Conservation (phyloP, 345 rosid genomes). For the Bruguiera parviflora region DNA sequence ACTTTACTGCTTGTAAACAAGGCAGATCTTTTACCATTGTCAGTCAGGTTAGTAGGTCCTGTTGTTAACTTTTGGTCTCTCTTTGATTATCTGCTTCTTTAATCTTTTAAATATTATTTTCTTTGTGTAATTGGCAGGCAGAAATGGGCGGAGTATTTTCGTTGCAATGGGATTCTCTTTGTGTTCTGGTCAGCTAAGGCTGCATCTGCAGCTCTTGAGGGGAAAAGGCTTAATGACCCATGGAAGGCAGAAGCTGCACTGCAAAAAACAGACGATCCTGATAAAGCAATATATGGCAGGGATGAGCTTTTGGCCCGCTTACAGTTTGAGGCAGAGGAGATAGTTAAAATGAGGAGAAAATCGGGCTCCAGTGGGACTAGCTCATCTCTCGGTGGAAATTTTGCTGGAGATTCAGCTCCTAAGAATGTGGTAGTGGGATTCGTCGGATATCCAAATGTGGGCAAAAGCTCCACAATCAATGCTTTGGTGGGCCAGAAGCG, state of each 20-base stretch:
- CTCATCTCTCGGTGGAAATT: slow-evolving; percentile 24
- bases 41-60: slow-evolving; percentile 49
- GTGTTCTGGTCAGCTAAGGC: slow-evolving; percentile 97
- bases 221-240: slow-evolving; percentile 44
- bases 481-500: slow-evolving; percentile 91
- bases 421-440: slow-evolving; percentile 72
- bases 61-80: neutral
- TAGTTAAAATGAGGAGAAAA: slow-evolving; percentile 50
- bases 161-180: slow-evolving; percentile 48
- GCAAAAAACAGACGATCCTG: slow-evolving; percentile 42
- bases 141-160: slow-evolving; percentile 79
- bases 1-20: slow-evolving; percentile 91
- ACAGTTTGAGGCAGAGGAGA: slow-evolving; percentile 71
- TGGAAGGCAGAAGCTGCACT: slow-evolving; percentile 31
- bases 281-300: slow-evolving; percentile 63
- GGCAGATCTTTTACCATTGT: slow-evolving; percentile 81
- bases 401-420: slow-evolving; percentile 18
- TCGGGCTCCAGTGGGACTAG: slow-evolving; percentile 30
- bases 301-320: slow-evolving; percentile 76
- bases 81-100: neutral
- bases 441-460: slow-evolving; percentile 94
- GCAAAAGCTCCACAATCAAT: slow-evolving; percentile 92
- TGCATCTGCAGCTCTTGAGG: slow-evolving; percentile 73
- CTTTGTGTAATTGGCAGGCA: slow-evolving; percentile 41
- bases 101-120: slow-evolving; percentile 12